Conservation (phyloP, 139 green algal species). For the Zygnema circumcarinatum region DNA sequence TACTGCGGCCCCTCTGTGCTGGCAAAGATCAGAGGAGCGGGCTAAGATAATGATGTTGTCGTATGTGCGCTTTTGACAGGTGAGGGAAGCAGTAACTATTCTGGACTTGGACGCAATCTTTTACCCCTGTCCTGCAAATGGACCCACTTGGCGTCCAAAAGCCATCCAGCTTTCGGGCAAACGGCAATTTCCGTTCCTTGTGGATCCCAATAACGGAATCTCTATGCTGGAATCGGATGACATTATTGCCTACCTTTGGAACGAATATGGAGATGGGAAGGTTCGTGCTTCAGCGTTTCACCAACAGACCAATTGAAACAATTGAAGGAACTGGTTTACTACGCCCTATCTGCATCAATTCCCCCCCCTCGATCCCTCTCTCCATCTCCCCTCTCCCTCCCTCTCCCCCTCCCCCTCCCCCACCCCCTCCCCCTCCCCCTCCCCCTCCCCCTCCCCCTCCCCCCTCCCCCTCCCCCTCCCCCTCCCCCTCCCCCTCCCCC, state of each 20-base stretch:
- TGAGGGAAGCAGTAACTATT: constrained; percentile 59
- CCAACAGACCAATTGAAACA: background rate
- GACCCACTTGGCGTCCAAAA: constrained; percentile 58
- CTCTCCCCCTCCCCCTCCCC: too few relatives aligned
- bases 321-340: background rate
- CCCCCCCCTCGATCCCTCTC: too few relatives aligned
- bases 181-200: constrained; percentile 60
- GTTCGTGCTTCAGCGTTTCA: too few relatives aligned
- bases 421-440: too few relatives aligned
- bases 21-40: too few relatives aligned
- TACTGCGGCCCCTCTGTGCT: too few relatives aligned
- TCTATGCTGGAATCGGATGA: constrained; percentile 61
- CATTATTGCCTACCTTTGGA: constrained; percentile 64
- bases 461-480: too few relatives aligned
- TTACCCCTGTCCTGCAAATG: constrained; percentile 48
- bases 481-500: too few relatives aligned
- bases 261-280: constrained; percentile 37
- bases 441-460: too few relatives aligned
- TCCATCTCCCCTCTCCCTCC: too few relatives aligned
- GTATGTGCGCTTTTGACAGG: constrained; percentile 29
- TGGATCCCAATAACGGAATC: constrained; percentile 65
- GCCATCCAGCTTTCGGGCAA: constrained; percentile 57
- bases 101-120: constrained; percentile 64
- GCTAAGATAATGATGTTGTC: background rate
- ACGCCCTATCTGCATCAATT: too few relatives aligned